Percentiles rank a stretch among this genome's conserved stretches.
These are phyloP conservation scores for Penicillium sp. DNA, from an alignment of 2,329 filamentous ascomycete species.

Conservation along the genomic window DNA sequence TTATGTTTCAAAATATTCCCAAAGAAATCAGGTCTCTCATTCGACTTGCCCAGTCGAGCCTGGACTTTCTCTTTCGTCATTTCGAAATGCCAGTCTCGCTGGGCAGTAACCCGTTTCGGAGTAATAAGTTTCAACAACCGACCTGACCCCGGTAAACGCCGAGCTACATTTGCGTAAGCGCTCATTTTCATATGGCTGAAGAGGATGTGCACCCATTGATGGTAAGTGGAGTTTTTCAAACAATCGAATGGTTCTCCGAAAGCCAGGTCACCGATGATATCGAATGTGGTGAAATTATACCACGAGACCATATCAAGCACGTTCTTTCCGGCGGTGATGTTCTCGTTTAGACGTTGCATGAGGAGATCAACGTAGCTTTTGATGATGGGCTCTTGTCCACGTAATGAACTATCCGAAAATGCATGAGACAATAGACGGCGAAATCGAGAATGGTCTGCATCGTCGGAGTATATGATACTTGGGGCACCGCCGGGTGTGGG, in stretches of 20 bases:
- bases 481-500: slow-evolving; percentile 10
- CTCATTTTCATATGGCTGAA: slow-evolving; percentile 12
- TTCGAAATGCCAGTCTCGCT: slow-evolving; percentile 8
- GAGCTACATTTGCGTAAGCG: slow-evolving; percentile 18
- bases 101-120: slow-evolving; percentile 2
- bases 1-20: slow-evolving; percentile 26
- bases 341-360: slow-evolving; percentile 34
- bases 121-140: slow-evolving; percentile 12
- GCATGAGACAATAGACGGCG: slow-evolving; percentile 46
- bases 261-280: slow-evolving; percentile 41
- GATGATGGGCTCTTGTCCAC: slow-evolving; percentile 47
- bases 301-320: slow-evolving; percentile 36
- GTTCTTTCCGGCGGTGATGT: slow-evolving; percentile 11
- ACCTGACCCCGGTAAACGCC: slow-evolving; percentile 14
- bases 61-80: slow-evolving; percentile 20
- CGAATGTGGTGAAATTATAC: slow-evolving; percentile 44
- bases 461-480: slow-evolving; percentile 24
- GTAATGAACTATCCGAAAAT: slow-evolving; percentile 52
- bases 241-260: slow-evolving; percentile 43
- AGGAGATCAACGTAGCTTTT: slow-evolving; percentile 40
- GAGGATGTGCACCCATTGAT: slow-evolving; percentile 35
- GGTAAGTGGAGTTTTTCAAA: slow-evolving; percentile 33
- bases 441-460: slow-evolving; percentile 27
- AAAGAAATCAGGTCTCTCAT: slow-evolving; percentile 27
- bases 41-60: slow-evolving; percentile 17